Evolutionary conservation across 192 early-diverging fungal genomes (phyloP), one percentile per base, ranked within the genome.

Genomic region (Linnemannia hyalina): DNA sequence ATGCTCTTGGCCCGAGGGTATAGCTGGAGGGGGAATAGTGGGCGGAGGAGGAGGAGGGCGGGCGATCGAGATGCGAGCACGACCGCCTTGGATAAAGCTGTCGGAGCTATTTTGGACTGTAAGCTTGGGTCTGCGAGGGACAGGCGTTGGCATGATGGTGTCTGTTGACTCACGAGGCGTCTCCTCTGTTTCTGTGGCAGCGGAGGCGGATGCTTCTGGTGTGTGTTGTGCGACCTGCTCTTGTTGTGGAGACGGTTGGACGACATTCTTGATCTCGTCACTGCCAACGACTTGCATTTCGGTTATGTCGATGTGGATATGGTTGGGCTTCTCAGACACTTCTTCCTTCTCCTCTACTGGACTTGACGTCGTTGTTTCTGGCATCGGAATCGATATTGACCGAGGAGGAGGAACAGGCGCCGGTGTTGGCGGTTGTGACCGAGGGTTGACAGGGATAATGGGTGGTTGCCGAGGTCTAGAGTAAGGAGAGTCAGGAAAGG

Each of bases 11-110:
- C 32, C 16, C n/a, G 60, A 42, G 38, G 83, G 83, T 16, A 85
- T 60, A 18, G 74, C 78, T 32, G 83, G 83, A 55, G 78, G 78
- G 23, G 83, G 83, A 26, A 73, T 70, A n/a, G 55, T 70, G 6
- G 83, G 83, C 3, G 83, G 83, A 0, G 83, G 83, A 2, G 78
- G 78, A 44, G 83, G 83, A 35, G 75, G 78, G 70, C 68, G 68
- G 10, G 52, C 57, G 29, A 65, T 73, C 11, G 77, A 85, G n/a
- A 73, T 32, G 16, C 78, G 78, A 4, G 52, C 26, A 10, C 52
- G 76, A 23, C 57, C 44, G 7, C 76, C 46, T 29, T 73, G 54
- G 7, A 55, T 69, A 42, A 36, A 57, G 57, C 74, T 75, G 13
- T 85, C 83, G 3, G 57, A 40, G 40, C 83, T 85, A 49, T 74